A percentile compares a stretch with the other conserved stretches of the same genome.
These are phyloP conservation scores for Fusarium bactridioides DNA, from an alignment of 2,329 filamentous ascomycete species.

Conservation along the genomic window DNA sequence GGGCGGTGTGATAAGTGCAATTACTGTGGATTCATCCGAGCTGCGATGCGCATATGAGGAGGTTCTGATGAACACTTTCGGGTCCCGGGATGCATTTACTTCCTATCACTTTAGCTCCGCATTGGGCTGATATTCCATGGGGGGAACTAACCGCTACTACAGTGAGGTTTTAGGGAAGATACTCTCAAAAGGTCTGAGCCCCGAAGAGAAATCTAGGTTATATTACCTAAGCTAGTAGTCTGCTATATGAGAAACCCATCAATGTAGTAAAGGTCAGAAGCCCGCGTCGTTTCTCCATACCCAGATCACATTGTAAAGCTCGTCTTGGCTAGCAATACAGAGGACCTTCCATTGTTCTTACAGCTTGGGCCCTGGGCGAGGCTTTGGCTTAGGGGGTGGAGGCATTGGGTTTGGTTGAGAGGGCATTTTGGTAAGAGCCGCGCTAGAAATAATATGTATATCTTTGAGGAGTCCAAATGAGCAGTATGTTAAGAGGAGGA, in stretches of 20 bases:
- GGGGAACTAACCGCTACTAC: no score
- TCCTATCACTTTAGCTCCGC: fast-evolving
- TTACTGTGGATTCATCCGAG: no score
- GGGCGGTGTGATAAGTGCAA: fast-evolving
- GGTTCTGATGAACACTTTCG: background rate
- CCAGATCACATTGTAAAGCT: fast-evolving
- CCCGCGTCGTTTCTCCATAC: fast-evolving
- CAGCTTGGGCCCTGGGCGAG: background rate
- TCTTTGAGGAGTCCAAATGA: fast-evolving
- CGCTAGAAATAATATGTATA: fast-evolving
- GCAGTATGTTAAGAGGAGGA: fast-evolving
- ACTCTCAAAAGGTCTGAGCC: background rate
- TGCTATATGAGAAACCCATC: no score
- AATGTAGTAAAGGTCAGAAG: fast-evolving
- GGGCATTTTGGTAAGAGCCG: background rate
- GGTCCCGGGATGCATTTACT: background rate
- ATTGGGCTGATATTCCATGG: fast-evolving
- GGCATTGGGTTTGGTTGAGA: background rate
- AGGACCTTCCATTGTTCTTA: no score
- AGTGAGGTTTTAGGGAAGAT: fast-evolving
- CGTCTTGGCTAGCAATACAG: no score
- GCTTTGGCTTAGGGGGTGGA: background rate
- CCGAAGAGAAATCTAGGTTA: fast-evolving
- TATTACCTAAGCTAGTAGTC: background rate
- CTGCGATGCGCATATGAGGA: background rate